These are phyloP conservation scores for Toxoplasma gondii DNA, from an alignment of 169 alveolate genomes.

Conservation along the genomic window DNA sequence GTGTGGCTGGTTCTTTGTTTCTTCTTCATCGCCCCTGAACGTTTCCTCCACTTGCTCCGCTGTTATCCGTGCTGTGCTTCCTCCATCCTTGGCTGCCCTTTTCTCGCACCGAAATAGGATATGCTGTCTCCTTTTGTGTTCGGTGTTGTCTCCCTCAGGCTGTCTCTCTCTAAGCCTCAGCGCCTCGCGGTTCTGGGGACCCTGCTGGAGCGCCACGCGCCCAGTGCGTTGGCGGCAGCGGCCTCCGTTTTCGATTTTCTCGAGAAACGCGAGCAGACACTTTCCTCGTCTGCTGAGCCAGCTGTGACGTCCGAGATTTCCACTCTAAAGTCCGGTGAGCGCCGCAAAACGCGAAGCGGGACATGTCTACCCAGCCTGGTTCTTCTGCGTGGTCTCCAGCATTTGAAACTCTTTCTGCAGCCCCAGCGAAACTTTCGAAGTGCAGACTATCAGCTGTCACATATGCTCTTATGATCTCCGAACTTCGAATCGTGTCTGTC, in stretches of 20 bases:
- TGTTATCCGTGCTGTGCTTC: no score
- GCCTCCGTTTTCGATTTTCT: conserved; percentile 14
- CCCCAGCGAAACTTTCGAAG: no score
- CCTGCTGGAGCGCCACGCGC: not conserved
- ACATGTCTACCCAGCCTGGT: not conserved
- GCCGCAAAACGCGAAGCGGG: not conserved
- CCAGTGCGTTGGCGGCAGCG: not conserved
- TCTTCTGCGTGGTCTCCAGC: not conserved
- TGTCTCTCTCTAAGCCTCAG: not conserved
- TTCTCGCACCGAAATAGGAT: no score
- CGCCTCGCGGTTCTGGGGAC: not conserved
- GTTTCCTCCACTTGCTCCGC: no score
- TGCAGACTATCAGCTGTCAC: no score
- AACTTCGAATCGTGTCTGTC: not conserved
- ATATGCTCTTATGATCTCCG: no score
- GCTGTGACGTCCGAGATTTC: not conserved
- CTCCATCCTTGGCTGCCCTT: no score
- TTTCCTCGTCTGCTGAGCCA: not conserved
- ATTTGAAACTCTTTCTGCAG: no score
- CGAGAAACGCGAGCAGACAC: not conserved
- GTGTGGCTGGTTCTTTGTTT: not conserved
- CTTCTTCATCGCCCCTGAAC: not conserved
- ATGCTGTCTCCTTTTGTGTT: no score
- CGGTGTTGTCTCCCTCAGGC: not conserved
- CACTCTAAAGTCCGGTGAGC: not conserved